Conservation (phyloP, 352 stramenopile genomes). For the Phytophthora pinifolia region DNA sequence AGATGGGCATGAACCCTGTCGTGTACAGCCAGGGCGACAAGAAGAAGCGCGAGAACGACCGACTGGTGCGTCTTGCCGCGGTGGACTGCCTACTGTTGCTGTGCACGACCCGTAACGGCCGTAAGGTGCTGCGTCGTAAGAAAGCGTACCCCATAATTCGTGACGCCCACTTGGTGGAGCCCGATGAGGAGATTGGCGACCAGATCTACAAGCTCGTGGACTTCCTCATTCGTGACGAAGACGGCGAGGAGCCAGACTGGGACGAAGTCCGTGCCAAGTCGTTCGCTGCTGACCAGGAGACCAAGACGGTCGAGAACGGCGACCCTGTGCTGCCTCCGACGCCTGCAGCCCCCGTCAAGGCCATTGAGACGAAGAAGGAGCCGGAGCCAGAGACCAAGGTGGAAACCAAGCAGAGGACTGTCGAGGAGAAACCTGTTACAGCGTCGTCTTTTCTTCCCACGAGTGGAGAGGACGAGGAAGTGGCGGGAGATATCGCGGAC, state of each 20-base stretch:
- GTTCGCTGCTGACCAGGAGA: slow-evolving; percentile 51
- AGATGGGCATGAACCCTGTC: slow-evolving; percentile 75
- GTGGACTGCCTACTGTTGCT: slow-evolving; percentile 78
- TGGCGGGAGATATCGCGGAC: slow-evolving; percentile 67
- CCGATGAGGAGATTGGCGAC: slow-evolving; percentile 81
- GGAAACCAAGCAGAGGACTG: slow-evolving; percentile 17
- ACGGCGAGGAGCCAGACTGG: slow-evolving; percentile 85
- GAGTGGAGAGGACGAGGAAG: slow-evolving; percentile 58
- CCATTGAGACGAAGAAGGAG: slow-evolving; percentile 21
- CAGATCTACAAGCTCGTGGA: slow-evolving; percentile 91
- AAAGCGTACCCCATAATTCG: slow-evolving; percentile 88
- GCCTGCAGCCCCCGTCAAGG: slow-evolving; percentile 15
- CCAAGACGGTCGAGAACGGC: slow-evolving; percentile 34
- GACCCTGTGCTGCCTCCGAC: slow-evolving; percentile 20
- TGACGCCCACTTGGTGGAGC: slow-evolving; percentile 78
- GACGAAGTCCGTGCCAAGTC: slow-evolving; percentile 70
- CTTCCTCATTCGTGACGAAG: slow-evolving; percentile 87
- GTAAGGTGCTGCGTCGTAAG: slow-evolving; percentile 78
- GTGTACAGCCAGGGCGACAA: slow-evolving; percentile 77
- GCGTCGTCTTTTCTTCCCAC: slow-evolving; percentile 40
- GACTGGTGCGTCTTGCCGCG: slow-evolving; percentile 62
- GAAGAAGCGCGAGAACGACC: slow-evolving; percentile 84
- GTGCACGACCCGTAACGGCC: slow-evolving; percentile 76
- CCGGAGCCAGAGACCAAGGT: slow-evolving; percentile 18
- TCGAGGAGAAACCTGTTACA: slow-evolving; percentile 19